Evolutionary conservation across 148 eudicot species (phyloP), one percentile per base, ranked within the genome.

Genomic region (Pharnaceum exiguum): DNA sequence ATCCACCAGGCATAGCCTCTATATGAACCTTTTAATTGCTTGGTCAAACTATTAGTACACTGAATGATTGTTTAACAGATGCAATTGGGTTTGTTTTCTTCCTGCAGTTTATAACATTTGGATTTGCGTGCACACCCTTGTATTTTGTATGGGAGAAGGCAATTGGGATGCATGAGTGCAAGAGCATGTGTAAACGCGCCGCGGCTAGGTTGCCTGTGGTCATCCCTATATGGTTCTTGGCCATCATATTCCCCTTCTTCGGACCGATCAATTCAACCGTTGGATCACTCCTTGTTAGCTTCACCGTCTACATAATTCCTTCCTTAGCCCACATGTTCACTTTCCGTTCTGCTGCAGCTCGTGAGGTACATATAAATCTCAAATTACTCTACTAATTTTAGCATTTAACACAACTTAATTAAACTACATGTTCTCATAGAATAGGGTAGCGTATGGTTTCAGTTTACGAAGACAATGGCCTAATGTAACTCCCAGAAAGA

Each of bases 61-160:
- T 18, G n/a, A n/a, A 35, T 23, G 5, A 50, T 17, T 47, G 11
- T 10, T 5, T 33, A 31, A 30, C 10, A 7, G 6, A 7, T 28
- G 27, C 23, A 24, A 11, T 19, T 43, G 24, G 10, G 35, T 0
- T 17, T 5, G 29, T 40, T 8, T 23, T 5, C 5, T 3, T 55
- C 23, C 22, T 77, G 82, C 96, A 88, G 96, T 85, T 89, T 31
- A 89, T 89, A 39, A 89, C 96, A 55, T 89, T 89, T 37, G 96
- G 96, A 21, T 89, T 89, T 43, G 96, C 96, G 40, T 89, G 96
- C 75, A 89, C 96, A 12, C 96, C 96, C 7, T 60, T 88, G 31
- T 88, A 88, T 36, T 88, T 88, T 59, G 91, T 88, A 30, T 89
- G 96, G 96, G 96, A 89, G 70, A 89, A 89, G 76, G 82, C 85